phyloP scores from a whole-genome alignment of 2,329 filamentous ascomycete genomes.

The Colletotrichum coccodes region DNA sequence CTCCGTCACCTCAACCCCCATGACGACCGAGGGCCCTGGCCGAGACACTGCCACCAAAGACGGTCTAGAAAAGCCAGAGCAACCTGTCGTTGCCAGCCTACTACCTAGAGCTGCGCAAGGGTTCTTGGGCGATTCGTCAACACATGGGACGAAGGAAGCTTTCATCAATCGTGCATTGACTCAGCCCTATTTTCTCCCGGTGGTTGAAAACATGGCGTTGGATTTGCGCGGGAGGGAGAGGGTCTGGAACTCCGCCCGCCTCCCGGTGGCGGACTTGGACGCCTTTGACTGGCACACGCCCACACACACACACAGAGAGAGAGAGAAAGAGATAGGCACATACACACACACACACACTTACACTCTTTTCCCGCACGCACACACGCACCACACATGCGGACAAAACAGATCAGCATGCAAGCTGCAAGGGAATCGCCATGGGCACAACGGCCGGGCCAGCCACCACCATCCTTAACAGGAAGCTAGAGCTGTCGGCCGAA shows the following conservation, averaged over 20 bases:
- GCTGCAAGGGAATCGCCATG: not conserved
- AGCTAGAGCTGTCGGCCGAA: constrained; percentile 17
- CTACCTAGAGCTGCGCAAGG: not conserved
- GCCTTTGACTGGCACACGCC: not conserved
- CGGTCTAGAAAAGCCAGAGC: not conserved
- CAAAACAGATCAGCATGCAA: not conserved
- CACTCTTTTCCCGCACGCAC: not conserved
- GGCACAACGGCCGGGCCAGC: not conserved
- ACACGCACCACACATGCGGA: not conserved
- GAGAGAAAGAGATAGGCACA: too few relatives aligned
- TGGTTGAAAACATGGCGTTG: not conserved
- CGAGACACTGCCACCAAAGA: not conserved
- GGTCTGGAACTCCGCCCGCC: not conserved
- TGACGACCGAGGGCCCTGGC: not conserved
- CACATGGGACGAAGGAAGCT: constrained; percentile 21
- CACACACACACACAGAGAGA: not conserved
- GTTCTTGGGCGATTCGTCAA: not conserved
- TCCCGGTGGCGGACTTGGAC: constrained; percentile 3
- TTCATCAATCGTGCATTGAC: constrained; percentile 4
- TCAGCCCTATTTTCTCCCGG: constrained; percentile 21
- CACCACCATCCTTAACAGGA: not conserved
- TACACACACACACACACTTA: not conserved
- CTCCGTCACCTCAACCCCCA: constrained; percentile 14
- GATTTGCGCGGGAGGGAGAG: not conserved
- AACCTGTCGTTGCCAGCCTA: not conserved